Percentiles rank a stretch among this genome's conserved stretches.
phyloP scores from a whole-genome alignment of 1,284 basidiomycete species.

The Psilocybe mexicana region DNA sequence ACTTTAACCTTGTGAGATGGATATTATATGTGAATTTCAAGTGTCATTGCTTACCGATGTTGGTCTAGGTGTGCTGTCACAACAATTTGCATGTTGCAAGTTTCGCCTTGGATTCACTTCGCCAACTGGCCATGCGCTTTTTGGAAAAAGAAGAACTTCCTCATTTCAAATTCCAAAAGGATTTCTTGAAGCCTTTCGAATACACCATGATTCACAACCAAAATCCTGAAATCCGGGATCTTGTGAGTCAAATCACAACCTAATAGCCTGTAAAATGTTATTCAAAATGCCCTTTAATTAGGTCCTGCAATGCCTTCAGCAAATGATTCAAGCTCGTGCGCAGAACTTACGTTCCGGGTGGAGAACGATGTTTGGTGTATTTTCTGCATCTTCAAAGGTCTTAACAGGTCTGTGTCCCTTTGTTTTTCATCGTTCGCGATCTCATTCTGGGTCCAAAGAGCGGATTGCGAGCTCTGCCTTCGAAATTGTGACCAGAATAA shows the following conservation, averaged over 20 bases:
- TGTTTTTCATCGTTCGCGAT: background rate
- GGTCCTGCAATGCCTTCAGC: conserved; percentile 97
- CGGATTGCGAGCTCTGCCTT: conserved; percentile 94
- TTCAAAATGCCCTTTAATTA: conserved; percentile 30
- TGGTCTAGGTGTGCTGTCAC: conserved; percentile 87
- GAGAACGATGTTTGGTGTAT: conserved; percentile 99
- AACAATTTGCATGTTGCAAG: conserved; percentile 96
- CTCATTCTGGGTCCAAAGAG: conserved; percentile 48
- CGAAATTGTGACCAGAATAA: conserved; percentile 92
- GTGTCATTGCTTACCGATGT: conserved; percentile 3
- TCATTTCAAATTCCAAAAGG: conserved; percentile 99
- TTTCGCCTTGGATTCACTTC: conserved; percentile 96
- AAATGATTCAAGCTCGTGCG: conserved; percentile 96
- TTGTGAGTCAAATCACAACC: conserved; percentile 59
- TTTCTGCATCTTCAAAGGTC: conserved; percentile 95
- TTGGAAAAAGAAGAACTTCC: conserved; percentile 98
- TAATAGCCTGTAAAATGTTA: background rate
- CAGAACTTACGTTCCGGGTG: conserved; percentile 98
- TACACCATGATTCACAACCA: conserved; percentile 97
- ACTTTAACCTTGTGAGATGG: conserved; percentile 91
- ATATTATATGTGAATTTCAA: background rate
- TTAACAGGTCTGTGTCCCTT: conserved; percentile 63
- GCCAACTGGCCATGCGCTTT: conserved; percentile 98
- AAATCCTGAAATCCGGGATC: conserved; percentile 94
- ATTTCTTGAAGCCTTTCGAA: conserved; percentile 98